Percentiles rank a stretch among this genome's conserved stretches.
phyloP scores from a whole-genome alignment of 2,329 filamentous ascomycete species.

The Aureobasidium musti region DNA sequence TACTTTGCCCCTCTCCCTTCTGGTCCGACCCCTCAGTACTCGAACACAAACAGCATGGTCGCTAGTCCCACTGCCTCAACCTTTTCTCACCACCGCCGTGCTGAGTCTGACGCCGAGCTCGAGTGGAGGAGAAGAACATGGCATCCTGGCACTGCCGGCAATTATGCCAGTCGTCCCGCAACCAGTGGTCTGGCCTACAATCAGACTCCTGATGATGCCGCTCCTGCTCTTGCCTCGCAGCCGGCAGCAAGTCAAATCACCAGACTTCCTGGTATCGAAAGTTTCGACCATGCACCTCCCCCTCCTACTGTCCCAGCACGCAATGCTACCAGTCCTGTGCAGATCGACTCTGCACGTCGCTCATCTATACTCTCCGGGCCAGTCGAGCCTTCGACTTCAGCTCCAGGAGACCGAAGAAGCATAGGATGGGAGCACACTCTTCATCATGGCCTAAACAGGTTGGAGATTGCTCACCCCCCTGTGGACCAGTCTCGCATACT shows the following conservation, averaged over 20 bases:
- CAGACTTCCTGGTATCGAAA: conserved; percentile 85
- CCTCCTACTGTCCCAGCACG: conserved; percentile 61
- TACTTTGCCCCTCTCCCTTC: conserved; percentile 59
- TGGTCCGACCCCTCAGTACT: conserved; percentile 57
- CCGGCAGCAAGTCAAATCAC: conserved; percentile 61
- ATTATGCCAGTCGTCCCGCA: conserved; percentile 61
- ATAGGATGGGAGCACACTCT: conserved; percentile 67
- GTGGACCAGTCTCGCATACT: background rate
- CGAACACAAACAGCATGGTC: conserved; percentile 61
- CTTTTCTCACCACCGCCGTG: conserved; percentile 62
- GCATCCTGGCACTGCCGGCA: conserved; percentile 75
- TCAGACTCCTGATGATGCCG: conserved; percentile 66
- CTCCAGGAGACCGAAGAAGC: conserved; percentile 53
- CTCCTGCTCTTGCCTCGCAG: conserved; percentile 58
- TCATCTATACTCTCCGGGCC: conserved; percentile 43
- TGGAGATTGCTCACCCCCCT: conserved; percentile 59
- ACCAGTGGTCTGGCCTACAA: conserved; percentile 76
- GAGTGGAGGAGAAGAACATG: conserved; percentile 83
- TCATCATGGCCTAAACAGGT: conserved; percentile 65
- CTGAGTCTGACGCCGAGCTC: conserved; percentile 69
- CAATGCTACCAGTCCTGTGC: conserved; percentile 73
- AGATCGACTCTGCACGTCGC: conserved; percentile 61
- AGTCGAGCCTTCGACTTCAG: conserved; percentile 26
- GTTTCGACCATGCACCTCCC: conserved; percentile 75
- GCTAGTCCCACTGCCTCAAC: conserved; percentile 67